phyloP scores from a whole-genome alignment of 352 stramenopile species.

The Globisporangium heterothallicum region DNA sequence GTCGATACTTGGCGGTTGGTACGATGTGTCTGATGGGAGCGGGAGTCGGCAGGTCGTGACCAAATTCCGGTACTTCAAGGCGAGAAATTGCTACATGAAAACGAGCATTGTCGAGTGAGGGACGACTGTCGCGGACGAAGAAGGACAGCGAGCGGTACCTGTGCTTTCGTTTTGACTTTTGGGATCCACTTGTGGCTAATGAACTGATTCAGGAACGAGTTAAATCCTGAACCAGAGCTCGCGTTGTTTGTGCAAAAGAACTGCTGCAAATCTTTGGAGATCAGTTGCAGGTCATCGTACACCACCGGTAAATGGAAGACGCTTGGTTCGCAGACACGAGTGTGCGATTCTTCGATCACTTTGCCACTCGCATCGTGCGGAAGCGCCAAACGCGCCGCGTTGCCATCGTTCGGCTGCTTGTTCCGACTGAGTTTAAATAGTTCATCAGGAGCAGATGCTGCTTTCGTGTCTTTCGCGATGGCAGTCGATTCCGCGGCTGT shows the following conservation, averaged over 20 bases:
- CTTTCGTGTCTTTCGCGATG: conserved; percentile 16
- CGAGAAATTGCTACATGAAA: conserved; percentile 38
- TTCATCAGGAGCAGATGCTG: conserved; percentile 14
- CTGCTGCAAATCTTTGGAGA: conserved; percentile 55
- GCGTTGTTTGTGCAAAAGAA: conserved; percentile 24
- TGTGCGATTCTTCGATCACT: conserved; percentile 20
- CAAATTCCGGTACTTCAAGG: conserved; percentile 42
- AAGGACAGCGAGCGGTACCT: conserved; percentile 11
- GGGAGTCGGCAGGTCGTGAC: conserved; percentile 42
- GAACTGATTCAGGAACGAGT: conserved; percentile 59
- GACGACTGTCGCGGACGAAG: background rate
- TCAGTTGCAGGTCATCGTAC: conserved; percentile 62
- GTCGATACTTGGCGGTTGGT: conserved; percentile 71
- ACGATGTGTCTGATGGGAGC: conserved; percentile 67
- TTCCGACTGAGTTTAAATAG: conserved; percentile 68
- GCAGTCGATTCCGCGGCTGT: conserved; percentile 15
- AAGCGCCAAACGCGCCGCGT: conserved; percentile 14
- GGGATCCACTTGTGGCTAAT: conserved; percentile 71
- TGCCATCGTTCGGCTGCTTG: conserved; percentile 30
- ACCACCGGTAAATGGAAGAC: conserved; percentile 73
- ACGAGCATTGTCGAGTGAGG: background rate
- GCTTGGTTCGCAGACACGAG: conserved; percentile 59
- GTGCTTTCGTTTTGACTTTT: conserved; percentile 64
- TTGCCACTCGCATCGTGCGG: conserved; percentile 19
- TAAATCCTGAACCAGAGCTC: conserved; percentile 28